A percentile compares a stretch with the other conserved stretches of the same genome.
Evolutionary conservation across 345 rosid species (phyloP).

Genomic region (Salix udensis): DNA sequence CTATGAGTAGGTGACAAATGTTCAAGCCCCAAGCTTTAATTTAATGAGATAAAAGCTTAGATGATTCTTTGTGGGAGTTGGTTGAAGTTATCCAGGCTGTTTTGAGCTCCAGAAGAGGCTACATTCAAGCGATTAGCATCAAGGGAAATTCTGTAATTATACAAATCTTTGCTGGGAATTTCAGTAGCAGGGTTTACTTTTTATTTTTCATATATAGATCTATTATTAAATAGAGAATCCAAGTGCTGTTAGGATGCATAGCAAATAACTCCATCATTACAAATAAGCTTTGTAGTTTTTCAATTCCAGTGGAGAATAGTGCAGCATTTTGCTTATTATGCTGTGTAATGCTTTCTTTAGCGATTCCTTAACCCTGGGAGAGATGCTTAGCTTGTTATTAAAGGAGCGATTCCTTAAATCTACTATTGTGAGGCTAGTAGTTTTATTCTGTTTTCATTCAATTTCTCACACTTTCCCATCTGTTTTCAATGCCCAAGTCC

Average conservation of each 20-base stretch:
- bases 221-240: not conserved
- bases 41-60: not conserved
- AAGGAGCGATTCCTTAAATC: not conserved
- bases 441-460: not conserved
- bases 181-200: not conserved
- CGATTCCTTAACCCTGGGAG: not conserved
- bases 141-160: not conserved
- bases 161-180: not conserved
- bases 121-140: not conserved
- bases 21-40: not conserved
- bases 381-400: not conserved
- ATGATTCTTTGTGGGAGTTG: not conserved
- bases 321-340: not conserved
- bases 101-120: not conserved
- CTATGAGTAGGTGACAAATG: not conserved
- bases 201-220: not conserved
- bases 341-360: not conserved
- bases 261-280: not conserved
- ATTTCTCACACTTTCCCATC: not conserved
- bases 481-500: not conserved
- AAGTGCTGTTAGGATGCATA: not conserved
- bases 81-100: not conserved
- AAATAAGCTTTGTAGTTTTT: not conserved
- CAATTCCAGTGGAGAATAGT: not conserved
- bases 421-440: not conserved